These are phyloP conservation scores for Globisporangium yorkense DNA, from an alignment of 352 stramenopile genomes.

Conservation along the genomic window DNA sequence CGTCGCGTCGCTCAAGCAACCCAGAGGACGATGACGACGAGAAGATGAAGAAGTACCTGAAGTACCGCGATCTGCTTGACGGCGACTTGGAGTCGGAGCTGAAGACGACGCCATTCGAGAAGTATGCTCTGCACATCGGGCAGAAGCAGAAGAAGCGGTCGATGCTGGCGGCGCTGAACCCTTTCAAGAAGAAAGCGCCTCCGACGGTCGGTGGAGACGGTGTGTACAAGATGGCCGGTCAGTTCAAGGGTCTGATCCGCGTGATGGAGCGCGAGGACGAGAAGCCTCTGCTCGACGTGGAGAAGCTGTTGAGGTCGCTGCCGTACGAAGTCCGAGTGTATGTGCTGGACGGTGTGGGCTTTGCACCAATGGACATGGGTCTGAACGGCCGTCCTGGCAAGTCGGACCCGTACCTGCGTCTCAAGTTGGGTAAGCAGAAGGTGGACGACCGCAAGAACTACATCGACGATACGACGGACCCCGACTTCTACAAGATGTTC, in stretches of 20 bases:
- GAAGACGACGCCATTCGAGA: conserved; percentile 86
- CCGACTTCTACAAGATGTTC: conserved; percentile 91
- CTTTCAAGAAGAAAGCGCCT: conserved; percentile 61
- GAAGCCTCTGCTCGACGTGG: conserved; percentile 66
- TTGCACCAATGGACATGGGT: conserved; percentile 84
- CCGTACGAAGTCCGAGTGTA: conserved; percentile 87
- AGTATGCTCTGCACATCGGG: conserved; percentile 79
- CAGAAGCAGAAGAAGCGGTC: conserved; percentile 73
- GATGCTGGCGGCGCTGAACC: conserved; percentile 55
- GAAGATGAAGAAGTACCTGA: conserved; percentile 70
- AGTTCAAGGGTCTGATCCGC: conserved; percentile 91
- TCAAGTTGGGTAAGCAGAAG: conserved; percentile 83
- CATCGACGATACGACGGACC: conserved; percentile 80
- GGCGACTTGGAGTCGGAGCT: conserved; percentile 64
- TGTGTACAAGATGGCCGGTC: conserved; percentile 75
- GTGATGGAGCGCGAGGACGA: conserved; percentile 82
- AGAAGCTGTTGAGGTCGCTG: conserved; percentile 57
- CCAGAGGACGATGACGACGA: conserved; percentile 54
- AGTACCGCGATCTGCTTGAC: conserved; percentile 67
- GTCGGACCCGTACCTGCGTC: conserved; percentile 83
- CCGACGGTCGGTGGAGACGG: conserved; percentile 31
- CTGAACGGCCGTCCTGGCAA: conserved; percentile 79
- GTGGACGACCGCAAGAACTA: conserved; percentile 90
- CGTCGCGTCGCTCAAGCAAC: conserved; percentile 47
- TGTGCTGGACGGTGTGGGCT: conserved; percentile 78